phyloP scores from a whole-genome alignment of 192 early-diverging fungal species.

The Coemansia sp. region DNA sequence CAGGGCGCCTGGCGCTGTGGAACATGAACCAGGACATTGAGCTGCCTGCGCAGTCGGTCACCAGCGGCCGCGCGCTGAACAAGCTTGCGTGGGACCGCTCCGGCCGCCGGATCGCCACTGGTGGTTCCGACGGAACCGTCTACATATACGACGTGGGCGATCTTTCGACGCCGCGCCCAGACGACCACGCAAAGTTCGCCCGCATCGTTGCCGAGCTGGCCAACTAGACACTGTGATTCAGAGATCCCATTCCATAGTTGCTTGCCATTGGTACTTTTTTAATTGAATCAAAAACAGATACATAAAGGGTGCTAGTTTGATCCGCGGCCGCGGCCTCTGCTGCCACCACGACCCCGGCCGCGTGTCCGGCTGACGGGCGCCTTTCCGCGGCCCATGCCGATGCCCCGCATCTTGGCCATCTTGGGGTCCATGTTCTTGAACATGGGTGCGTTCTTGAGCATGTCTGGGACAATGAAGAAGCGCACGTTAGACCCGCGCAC shows the following conservation, averaged over 20 bases:
- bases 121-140: conserved; percentile 78
- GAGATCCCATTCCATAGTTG: no score
- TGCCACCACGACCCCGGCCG: conserved; percentile 25
- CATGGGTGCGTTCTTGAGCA: conserved; percentile 99
- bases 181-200: conserved; percentile 46
- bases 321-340: conserved; percentile 27
- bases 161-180: conserved; percentile 52
- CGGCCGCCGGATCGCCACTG: conserved; percentile 76
- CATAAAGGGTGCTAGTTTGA: neutral
- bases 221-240: no score
- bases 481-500: conserved; percentile 90
- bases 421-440: conserved; percentile 89
- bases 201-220: conserved; percentile 22
- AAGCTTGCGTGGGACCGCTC: conserved; percentile 93
- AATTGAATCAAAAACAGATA: neutral
- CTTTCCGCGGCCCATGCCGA: conserved; percentile 53
- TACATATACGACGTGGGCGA: conserved; percentile 95
- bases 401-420: conserved; percentile 49
- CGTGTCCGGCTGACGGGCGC: conserved; percentile 11
- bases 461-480: conserved; percentile 98
- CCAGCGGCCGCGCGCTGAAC: conserved; percentile 76
- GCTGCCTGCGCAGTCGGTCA: conserved; percentile 51
- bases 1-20: conserved; percentile 88
- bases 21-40: conserved; percentile 90
- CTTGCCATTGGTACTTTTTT: neutral